A percentile compares a stretch with the other conserved stretches of the same genome.
Evolutionary conservation across 352 stramenopile species (phyloP).

Genomic region (Peronospora belbahrii): DNA sequence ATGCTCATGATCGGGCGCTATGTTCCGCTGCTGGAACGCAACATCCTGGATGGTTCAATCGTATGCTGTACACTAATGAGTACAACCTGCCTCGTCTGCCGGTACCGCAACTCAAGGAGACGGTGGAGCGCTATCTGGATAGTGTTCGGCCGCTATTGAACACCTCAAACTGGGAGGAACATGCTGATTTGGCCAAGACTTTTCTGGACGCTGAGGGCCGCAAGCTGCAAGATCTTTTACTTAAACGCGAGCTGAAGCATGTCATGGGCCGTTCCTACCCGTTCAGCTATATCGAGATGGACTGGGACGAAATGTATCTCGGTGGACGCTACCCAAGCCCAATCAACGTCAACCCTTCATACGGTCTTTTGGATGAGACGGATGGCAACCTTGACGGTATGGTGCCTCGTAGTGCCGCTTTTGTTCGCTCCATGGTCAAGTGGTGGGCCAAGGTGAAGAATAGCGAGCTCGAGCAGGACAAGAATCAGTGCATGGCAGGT

Average conservation of each 20-base stretch:
- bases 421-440: constrained; percentile 78
- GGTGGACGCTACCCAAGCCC: constrained; percentile 82
- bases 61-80: constrained; percentile 69
- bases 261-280: constrained; percentile 80
- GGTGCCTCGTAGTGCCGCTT: constrained; percentile 63
- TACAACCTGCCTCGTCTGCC: constrained; percentile 76
- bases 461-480: constrained; percentile 84
- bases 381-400: constrained; percentile 63
- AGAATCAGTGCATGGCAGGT: constrained; percentile 85
- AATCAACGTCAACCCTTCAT: constrained; percentile 89
- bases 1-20: constrained; percentile 11
- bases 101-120: constrained; percentile 86
- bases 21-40: constrained; percentile 14
- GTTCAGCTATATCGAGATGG: constrained; percentile 90
- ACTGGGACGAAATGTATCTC: constrained; percentile 90
- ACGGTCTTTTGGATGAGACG: constrained; percentile 76
- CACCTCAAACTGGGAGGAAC: constrained; percentile 52
- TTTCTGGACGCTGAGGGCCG: constrained; percentile 51
- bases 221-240: constrained; percentile 47
- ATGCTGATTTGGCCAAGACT: constrained; percentile 50
- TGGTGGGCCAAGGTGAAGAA: constrained; percentile 86
- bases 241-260: constrained; percentile 69
- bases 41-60: constrained; percentile 61
- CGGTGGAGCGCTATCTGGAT: constrained; percentile 77
- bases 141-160: constrained; percentile 74